Conservation (phyloP, 2,329 filamentous ascomycete species). For the Beauveria bassiana region DNA sequence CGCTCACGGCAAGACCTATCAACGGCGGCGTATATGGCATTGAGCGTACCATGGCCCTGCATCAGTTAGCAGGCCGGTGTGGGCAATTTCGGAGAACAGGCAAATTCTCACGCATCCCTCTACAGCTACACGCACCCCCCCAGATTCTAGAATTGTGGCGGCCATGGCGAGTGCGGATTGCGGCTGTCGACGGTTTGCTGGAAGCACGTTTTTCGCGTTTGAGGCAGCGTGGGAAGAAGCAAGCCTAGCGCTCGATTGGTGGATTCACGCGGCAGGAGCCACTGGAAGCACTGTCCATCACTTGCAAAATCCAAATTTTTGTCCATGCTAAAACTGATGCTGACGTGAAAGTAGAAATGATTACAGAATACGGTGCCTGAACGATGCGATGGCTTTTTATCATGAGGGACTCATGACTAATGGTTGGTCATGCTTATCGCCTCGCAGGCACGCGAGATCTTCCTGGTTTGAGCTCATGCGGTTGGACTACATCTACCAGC, state of each 20-base stretch:
- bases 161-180: slow-evolving; percentile 20
- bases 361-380: background rate
- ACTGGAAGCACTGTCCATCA: background rate
- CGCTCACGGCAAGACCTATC: slow-evolving; percentile 59
- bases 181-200: background rate
- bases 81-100: background rate
- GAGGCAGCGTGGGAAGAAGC: background rate
- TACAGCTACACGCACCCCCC: slow-evolving; percentile 66
- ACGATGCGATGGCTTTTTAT: background rate
- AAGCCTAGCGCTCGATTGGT: background rate
- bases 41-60: slow-evolving; percentile 82
- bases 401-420: background rate
- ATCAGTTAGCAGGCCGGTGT: background rate
- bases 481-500: background rate
- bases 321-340: too few relatives aligned
- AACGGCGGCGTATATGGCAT: slow-evolving; percentile 84
- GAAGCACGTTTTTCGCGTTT: slow-evolving; percentile 1
- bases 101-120: slow-evolving; percentile 69
- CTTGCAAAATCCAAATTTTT: background rate
- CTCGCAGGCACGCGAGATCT: background rate
- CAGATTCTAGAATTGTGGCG: slow-evolving; percentile 24
- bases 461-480: too few relatives aligned
- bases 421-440: background rate
- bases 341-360: background rate
- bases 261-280: background rate